Percentiles rank a stretch among this genome's conserved stretches.
Conservation (phyloP, 768 basidiomycete genomes). For the Piloderma croceum region DNA sequence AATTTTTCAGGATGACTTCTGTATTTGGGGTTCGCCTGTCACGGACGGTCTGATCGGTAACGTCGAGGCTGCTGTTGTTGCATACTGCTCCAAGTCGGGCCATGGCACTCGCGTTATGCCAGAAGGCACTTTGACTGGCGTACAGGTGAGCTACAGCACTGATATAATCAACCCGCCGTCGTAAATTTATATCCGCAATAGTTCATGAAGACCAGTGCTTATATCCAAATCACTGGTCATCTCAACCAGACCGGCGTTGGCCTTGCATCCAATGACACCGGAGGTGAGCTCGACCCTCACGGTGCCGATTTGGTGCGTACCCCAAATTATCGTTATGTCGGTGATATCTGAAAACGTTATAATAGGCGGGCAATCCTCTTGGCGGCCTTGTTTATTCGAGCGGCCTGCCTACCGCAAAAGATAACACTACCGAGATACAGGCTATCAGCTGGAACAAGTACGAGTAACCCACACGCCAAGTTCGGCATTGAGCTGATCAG, state of each 20-base stretch:
- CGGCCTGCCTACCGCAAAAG: slow-evolving; percentile 26
- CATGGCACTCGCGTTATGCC: slow-evolving; percentile 50
- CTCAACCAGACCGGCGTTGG: slow-evolving; percentile 41
- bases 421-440: slow-evolving; percentile 33
- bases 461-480: too few relatives aligned
- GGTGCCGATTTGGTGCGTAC: slow-evolving; percentile 48
- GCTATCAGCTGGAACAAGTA: slow-evolving; percentile 42
- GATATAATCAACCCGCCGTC: too few relatives aligned
- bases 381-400: slow-evolving; percentile 46
- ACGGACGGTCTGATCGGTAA: slow-evolving; percentile 41
- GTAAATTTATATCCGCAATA: too few relatives aligned
- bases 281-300: slow-evolving; percentile 53
- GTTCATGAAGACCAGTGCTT: slow-evolving; percentile 36
- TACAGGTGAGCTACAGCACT: too few relatives aligned
- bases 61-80: slow-evolving; percentile 44
- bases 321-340: not conserved
- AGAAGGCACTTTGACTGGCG: slow-evolving; percentile 37
- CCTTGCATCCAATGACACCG: slow-evolving; percentile 35
- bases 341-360: too few relatives aligned
- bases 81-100: slow-evolving; percentile 47
- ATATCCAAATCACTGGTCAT: slow-evolving; percentile 38
- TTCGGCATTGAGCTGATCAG: too few relatives aligned
- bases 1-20: slow-evolving; percentile 31
- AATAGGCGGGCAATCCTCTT: slow-evolving; percentile 50
- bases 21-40: slow-evolving; percentile 36